Conservation (phyloP, 2,329 filamentous ascomycete species). For the Endothia cerciana region DNA sequence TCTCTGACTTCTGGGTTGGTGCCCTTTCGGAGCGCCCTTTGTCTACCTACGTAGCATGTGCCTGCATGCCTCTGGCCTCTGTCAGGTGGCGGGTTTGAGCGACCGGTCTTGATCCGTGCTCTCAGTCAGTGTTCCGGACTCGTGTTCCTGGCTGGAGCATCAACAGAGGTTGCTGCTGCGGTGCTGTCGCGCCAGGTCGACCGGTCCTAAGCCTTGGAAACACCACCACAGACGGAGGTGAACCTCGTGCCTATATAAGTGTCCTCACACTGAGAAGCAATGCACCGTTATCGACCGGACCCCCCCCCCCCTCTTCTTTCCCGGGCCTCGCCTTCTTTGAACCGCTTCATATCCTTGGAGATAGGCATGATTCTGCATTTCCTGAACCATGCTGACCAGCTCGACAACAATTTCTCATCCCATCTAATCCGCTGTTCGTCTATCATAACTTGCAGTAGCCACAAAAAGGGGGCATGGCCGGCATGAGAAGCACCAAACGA, state of each 20-base stretch:
- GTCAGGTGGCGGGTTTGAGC: background rate
- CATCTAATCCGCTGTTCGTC: background rate
- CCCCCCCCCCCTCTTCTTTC: background rate
- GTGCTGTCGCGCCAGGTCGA: background rate
- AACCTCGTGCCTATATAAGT: background rate
- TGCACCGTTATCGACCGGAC: background rate
- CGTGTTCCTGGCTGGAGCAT: background rate
- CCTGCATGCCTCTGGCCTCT: background rate
- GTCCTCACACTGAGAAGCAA: background rate
- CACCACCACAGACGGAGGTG: background rate
- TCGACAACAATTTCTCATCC: background rate
- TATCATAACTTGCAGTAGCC: constrained; percentile 2
- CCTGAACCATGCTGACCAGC: background rate
- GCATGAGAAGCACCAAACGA: constrained; percentile 13
- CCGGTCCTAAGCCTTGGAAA: background rate
- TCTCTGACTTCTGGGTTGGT: too few relatives aligned
- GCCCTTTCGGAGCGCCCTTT: background rate
- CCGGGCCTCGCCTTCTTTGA: background rate
- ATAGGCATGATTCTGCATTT: background rate
- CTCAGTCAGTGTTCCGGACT: background rate
- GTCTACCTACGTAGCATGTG: background rate
- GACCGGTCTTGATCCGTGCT: background rate
- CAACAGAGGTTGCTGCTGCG: background rate
- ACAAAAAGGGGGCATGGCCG: constrained; percentile 7
- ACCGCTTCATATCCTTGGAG: background rate